Evolutionary conservation across 2,329 filamentous ascomycete genomes (phyloP), one percentile per base, ranked within the genome.

Genomic region (Aspergillus udagawae): DNA sequence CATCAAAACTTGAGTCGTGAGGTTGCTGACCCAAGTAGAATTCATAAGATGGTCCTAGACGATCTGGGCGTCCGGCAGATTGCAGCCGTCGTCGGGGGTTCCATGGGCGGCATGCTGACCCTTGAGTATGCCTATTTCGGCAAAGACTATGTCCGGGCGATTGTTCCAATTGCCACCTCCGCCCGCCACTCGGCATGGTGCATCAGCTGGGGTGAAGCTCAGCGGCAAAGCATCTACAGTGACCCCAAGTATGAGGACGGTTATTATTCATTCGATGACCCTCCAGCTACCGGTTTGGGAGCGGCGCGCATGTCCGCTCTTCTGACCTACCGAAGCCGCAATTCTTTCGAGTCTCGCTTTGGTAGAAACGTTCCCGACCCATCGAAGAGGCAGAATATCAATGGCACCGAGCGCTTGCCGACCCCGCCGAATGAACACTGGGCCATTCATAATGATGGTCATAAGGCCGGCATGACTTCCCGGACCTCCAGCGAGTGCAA

Each of bases 211-310:
- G 80, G 80, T 3, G 82, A 85, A 68, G 79, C 81, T 7, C 82
- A 84, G 65, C 71, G 82, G 57, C 81, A 83, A 64, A 80, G 80
- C 81, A 97, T 99, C 72, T 99, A 97, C 77, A 92, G 91, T 42
- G 94, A 99, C 72, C 94, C 94, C 32, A 97, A 97, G 78, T 99
- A 99, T 74, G 92, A 97, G 60, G 92, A 97, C 69, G 94, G 94
- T 48, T 97, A 97, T 77, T 99, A 97, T 72, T 69, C 86, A 1
- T 95, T 94, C 67, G 83, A 89, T 32, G 91, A 97, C 65, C 92
- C 92, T 35, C 94, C 94, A 0, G 80, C 86, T 0, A 89, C 92
- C 0, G 94, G 94, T 0, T 83, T 99, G 2, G 92, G 92, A 12
- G 94, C 94, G 7, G 94, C 94, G 27, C 91, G 94, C 68, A 99